These are phyloP conservation scores for Phaffomyces antillensis DNA, from an alignment of 805 yeast genomes.

Conservation along the genomic window DNA sequence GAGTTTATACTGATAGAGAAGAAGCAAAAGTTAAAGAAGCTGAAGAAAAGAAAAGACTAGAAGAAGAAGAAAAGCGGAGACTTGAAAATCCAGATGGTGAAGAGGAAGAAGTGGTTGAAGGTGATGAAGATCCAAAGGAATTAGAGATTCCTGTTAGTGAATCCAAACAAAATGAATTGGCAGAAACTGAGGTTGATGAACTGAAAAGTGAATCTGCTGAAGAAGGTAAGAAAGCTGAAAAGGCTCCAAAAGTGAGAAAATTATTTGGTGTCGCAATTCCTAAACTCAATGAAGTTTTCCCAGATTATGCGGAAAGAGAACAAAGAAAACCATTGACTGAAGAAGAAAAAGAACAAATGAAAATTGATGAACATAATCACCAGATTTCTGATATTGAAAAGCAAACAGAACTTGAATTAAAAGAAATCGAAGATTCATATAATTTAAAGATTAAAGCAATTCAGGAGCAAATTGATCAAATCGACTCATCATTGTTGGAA, in stretches of 20 bases:
- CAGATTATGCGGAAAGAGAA: background rate
- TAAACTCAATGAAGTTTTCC: background rate
- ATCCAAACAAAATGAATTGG: conserved; percentile 7
- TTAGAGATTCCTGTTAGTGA: conserved; percentile 7
- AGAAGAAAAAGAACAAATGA: conserved; percentile 15
- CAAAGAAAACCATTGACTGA: conserved; percentile 12
- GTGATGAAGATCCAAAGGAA: conserved; percentile 5
- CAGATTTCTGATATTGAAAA: conserved; percentile 13
- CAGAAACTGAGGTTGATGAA: conserved; percentile 10
- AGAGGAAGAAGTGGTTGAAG: background rate
- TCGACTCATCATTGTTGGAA: conserved; percentile 14
- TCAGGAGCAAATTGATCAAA: conserved; percentile 16
- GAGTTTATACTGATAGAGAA: conserved; percentile 3
- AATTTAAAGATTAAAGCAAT: conserved; percentile 17
- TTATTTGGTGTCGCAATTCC: conserved; percentile 9
- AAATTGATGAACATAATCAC: conserved; percentile 13
- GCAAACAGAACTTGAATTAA: conserved; percentile 12
- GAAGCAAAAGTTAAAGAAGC: conserved; percentile 3
- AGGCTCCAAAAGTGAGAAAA: background rate
- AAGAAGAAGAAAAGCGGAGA: conserved; percentile 1
- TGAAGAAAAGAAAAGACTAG: conserved; percentile 2
- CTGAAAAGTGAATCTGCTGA: conserved; percentile 6
- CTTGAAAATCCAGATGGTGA: background rate
- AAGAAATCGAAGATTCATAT: conserved; percentile 15
- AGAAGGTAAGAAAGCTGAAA: background rate